These are phyloP conservation scores for Pseudogymnoascus sp. DNA, from an alignment of 2,329 filamentous ascomycete species.

Conservation along the genomic window DNA sequence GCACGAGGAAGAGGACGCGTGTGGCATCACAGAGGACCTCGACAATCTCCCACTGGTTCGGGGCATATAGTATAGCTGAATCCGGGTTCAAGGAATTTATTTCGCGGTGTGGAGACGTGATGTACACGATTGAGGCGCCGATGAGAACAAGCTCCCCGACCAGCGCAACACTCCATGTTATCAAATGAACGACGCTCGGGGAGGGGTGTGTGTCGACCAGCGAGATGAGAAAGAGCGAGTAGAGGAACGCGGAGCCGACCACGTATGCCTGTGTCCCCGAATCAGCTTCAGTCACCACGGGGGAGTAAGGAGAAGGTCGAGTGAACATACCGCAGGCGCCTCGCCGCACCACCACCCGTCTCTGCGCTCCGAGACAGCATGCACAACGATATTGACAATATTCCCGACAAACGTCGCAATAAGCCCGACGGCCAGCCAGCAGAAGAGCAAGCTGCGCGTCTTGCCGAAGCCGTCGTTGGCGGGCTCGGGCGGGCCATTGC, in stretches of 20 bases:
- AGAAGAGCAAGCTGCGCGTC: slow-evolving; percentile 53
- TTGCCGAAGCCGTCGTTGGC: slow-evolving; percentile 32
- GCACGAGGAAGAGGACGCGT: slow-evolving; percentile 58
- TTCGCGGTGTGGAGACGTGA: slow-evolving; percentile 57
- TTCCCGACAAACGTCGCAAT: slow-evolving; percentile 70
- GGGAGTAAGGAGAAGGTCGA: not conserved
- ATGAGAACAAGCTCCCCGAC: slow-evolving; percentile 66
- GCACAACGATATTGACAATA: slow-evolving; percentile 62
- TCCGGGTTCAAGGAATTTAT: slow-evolving; percentile 35
- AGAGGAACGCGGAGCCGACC: slow-evolving; percentile 76
- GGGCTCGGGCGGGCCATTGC: slow-evolving; percentile 43
- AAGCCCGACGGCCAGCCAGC: slow-evolving; percentile 62
- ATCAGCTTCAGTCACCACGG: not conserved
- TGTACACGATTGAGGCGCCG: slow-evolving; percentile 57
- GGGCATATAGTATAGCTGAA: slow-evolving; percentile 28
- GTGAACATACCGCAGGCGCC: slow-evolving; percentile 57
- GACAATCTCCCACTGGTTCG: slow-evolving; percentile 48
- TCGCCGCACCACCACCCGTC: slow-evolving; percentile 78
- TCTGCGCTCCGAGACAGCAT: slow-evolving; percentile 59
- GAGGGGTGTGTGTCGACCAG: slow-evolving; percentile 76
- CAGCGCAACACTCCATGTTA: slow-evolving; percentile 70
- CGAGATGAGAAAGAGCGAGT: slow-evolving; percentile 77
- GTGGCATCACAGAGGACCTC: slow-evolving; percentile 60
- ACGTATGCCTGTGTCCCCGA: slow-evolving; percentile 62
- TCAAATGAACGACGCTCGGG: slow-evolving; percentile 70